These are phyloP conservation scores for Epichloe scottii DNA, from an alignment of 2,329 filamentous ascomycete genomes.

Conservation along the genomic window DNA sequence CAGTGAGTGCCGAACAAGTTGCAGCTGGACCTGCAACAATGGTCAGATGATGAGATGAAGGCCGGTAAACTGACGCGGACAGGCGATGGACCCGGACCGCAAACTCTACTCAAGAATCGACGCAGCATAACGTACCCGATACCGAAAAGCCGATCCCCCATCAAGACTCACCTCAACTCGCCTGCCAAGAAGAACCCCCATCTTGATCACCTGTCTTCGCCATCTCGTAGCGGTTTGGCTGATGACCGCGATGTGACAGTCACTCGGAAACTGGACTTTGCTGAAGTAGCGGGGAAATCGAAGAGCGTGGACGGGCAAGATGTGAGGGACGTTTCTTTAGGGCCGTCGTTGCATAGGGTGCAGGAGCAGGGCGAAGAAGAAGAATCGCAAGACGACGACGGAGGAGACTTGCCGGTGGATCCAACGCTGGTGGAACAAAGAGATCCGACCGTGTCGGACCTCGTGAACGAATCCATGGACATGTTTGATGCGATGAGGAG, in stretches of 20 bases:
- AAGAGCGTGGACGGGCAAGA: conserved; percentile 3
- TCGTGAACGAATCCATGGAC: conserved; percentile 30
- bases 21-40: neutral
- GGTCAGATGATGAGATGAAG: neutral
- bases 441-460: conserved; percentile 16
- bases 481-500: conserved; percentile 24
- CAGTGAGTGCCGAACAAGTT: conserved; percentile 22
- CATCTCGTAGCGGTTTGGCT: conserved; percentile 25
- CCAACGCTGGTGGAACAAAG: conserved; percentile 14
- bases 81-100: conserved; percentile 42
- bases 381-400: conserved; percentile 12
- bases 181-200: conserved; percentile 51
- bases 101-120: conserved; percentile 38
- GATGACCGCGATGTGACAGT: conserved; percentile 28
- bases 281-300: conserved; percentile 11
- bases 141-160: conserved; percentile 43
- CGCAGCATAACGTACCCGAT: conserved; percentile 35
- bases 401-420: neutral
- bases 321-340: conserved; percentile 15
- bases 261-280: conserved; percentile 43
- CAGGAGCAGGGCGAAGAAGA: conserved; percentile 15
- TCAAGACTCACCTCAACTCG: conserved; percentile 47
- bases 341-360: neutral
- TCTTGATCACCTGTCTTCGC: conserved; percentile 40
- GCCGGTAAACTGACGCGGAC: neutral